Base-by-base conservation (phyloP, 768 basidiomycete species). In the Filobasidium floriforme region DNA sequence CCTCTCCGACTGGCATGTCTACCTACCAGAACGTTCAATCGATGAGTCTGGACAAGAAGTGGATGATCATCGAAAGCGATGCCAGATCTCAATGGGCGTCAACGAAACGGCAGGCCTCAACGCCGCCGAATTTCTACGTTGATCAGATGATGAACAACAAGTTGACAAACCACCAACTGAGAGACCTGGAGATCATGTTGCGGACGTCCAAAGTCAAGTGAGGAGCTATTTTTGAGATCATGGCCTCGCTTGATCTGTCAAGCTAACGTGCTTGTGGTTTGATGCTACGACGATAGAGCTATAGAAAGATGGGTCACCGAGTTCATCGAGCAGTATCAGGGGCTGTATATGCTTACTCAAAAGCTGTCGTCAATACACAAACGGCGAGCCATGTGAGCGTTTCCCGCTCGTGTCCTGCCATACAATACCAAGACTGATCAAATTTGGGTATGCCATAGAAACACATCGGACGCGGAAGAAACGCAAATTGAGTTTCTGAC, bases 51-150 rank as follows among this genome's bases (percentile, higher is more conserved):
- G 54, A 57, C 54, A 57, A 57, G 54, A 57, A 57, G 26, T 57
- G 54, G 54, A 32, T 32, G 24, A 28, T 57, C 24, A 26, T 57
- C 54, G 54, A 26, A 7, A 22, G 24, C 15, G 29, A 22, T 57
- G 15, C 12, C 14, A 22, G 29, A n/a, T 24, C 54, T 24, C 54
- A 26, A 32, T 24, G 24, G 54, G 22, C 14, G 29, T 57, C 54
- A 7, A 28, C 22, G 15, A 57, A 26, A 24, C 15, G 54, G 24
- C 54, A 57, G 54, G 7, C 2, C 15, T 3, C 2, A 1, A 74
- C 75, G 44, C 85, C 88, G 10, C 92, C 93, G 1, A 89, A 96
- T 76, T 96, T 89, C 88, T 97, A 92, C 75, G 85, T 98, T 69
- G 85, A 87, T 77, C 90, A 88, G 78, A 90, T 96, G 75, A 81